Percentiles rank a stretch among this genome's conserved stretches.
phyloP scores from a whole-genome alignment of 495 filamentous ascomycete genomes.

The Penicillium verhagenii region DNA sequence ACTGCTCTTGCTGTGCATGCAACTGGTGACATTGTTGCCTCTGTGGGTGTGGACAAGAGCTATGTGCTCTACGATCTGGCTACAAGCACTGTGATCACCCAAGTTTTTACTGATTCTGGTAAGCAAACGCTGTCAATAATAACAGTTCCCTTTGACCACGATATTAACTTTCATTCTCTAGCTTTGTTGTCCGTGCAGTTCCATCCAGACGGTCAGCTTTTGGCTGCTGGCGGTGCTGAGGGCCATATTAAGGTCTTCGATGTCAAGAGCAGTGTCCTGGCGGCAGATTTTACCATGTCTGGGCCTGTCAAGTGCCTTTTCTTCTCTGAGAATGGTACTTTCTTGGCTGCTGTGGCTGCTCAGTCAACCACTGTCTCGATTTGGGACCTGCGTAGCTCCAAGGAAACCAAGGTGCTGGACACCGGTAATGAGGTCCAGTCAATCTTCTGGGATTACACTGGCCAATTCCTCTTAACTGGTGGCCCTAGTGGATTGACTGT shows the following conservation, averaged over 20 bases:
- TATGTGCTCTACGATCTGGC: slow-evolving; percentile 86
- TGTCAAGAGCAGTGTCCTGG: slow-evolving; percentile 66
- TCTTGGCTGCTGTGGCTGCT: slow-evolving; percentile 76
- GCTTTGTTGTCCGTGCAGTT: slow-evolving; percentile 78
- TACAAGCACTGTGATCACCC: slow-evolving; percentile 62
- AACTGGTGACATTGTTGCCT: slow-evolving; percentile 79
- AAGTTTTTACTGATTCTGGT: slow-evolving; percentile 81
- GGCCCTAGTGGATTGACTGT: slow-evolving; percentile 81
- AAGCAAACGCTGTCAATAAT: slow-evolving; percentile 38
- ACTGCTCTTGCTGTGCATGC: slow-evolving; percentile 80
- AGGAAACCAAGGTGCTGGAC: slow-evolving; percentile 75
- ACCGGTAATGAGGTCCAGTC: slow-evolving; percentile 70
- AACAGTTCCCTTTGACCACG: not conserved
- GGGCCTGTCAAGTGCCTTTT: slow-evolving; percentile 68
- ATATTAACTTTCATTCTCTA: slow-evolving; percentile 29
- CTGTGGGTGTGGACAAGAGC: slow-evolving; percentile 88
- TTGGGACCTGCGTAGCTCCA: slow-evolving; percentile 86
- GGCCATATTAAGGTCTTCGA: slow-evolving; percentile 86
- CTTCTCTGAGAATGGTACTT: slow-evolving; percentile 98
- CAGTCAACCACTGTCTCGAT: slow-evolving; percentile 74
- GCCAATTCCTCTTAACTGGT: slow-evolving; percentile 83
- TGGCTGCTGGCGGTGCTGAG: slow-evolving; percentile 73
- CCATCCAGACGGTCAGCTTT: slow-evolving; percentile 94
- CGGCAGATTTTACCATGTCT: slow-evolving; percentile 66
- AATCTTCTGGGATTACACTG: slow-evolving; percentile 89